Conservation (phyloP, 2,329 filamentous ascomycete genomes). For the Diplodia seriata region DNA sequence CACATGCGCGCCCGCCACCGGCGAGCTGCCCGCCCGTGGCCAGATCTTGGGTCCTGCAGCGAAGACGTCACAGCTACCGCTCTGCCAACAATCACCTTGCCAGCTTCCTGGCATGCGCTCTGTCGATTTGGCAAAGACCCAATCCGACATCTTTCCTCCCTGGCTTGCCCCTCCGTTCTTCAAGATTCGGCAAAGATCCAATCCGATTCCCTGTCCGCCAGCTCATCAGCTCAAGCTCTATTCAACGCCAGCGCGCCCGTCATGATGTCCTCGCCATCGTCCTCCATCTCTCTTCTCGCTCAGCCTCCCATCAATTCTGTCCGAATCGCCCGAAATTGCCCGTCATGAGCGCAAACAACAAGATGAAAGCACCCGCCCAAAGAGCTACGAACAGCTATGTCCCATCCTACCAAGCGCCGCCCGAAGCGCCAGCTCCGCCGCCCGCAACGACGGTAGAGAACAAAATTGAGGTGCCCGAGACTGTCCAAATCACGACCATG, state of each 20-base stretch:
- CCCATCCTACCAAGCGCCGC: constrained; percentile 21
- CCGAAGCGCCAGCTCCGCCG: constrained; percentile 11
- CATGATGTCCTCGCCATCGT: neutral
- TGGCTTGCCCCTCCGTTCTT: neutral
- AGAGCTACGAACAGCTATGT: constrained; percentile 21
- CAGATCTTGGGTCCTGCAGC: neutral
- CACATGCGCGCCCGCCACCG: neutral
- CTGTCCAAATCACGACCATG: constrained; percentile 29
- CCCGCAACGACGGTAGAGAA: constrained; percentile 29
- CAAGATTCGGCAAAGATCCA: neutral
- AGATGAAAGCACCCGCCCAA: neutral
- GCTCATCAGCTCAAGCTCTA: neutral
- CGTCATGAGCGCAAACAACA: constrained; percentile 24
- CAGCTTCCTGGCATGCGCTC: neutral
- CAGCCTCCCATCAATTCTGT: neutral
- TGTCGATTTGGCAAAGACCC: neutral
- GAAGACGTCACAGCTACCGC: constrained; percentile 21
- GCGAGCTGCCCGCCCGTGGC: neutral
- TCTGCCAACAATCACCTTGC: constrained; percentile 19
- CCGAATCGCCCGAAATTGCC: neutral
- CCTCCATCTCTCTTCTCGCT: neutral
- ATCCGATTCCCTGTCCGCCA: constrained; percentile 7
- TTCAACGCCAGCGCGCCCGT: neutral
- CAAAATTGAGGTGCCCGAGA: constrained; percentile 29
- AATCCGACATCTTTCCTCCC: constrained; percentile 5